Evolutionary conservation across 2,329 filamentous ascomycete genomes (phyloP), one percentile per base, ranked within the genome.

Genomic region (Epichloe glyceriae): DNA sequence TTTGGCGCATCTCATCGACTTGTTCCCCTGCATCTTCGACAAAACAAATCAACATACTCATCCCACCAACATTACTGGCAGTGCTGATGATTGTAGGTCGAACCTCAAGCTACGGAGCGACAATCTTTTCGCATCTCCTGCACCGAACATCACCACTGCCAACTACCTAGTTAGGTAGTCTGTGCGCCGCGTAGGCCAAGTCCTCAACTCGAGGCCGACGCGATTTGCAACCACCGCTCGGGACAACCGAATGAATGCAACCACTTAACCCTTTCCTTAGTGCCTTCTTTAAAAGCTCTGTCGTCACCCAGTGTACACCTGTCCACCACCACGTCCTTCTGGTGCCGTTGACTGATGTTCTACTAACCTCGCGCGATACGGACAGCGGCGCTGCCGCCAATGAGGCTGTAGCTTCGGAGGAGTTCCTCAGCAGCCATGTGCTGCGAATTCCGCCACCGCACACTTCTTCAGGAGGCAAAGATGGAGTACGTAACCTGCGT

Each of bases 221-320:
- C 60, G 53, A 52, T 56, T 59, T 56, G 57, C 61, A 51, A 58
- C 56, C 51, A 52, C 59, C 56, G 56, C 50, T 50, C 50, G 52
- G 50, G 55, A 61, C 39, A 66, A 63, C 59, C 65, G 67, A 68
- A 64, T 69, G 67, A 70, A 95, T 95, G 90, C 90, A 90, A 84
- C 88, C 93, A 75, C 79, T 97, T 83, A 98, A 98, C 73, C 93
- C 93, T 69, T 97, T 96, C 73, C 79, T 98, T 70, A 85, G 87
- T 76, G 89, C 91, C 78, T 97, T 98, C 82, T 96, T 96, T 79
- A 89, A 88, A 75, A 97, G 89, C 80, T 83, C 88, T 68, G 79
- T 96, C 66, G 85, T 86, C 60, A 76, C 85, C 62, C 91, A 97
- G 82, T 97, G 93, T 76, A 81, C 84, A 56, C 90, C 93, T 50